phyloP scores from a whole-genome alignment of 495 filamentous ascomycete species.

The Aspergillus biplanus region DNA sequence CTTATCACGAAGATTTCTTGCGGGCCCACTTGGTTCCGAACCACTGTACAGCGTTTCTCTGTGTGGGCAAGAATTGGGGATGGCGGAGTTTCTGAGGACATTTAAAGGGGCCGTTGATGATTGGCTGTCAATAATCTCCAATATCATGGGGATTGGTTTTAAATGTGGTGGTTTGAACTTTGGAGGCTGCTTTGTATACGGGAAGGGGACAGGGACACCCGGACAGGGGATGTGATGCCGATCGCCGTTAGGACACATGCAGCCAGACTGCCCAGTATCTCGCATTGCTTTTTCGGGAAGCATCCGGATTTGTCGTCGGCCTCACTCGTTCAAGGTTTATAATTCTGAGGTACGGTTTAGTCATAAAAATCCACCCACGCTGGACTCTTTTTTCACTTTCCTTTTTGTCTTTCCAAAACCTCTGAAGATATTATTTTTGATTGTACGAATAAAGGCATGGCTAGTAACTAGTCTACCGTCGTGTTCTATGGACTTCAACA shows the following conservation, averaged over 20 bases:
- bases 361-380: slow-evolving; percentile 7
- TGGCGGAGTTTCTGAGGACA: not conserved
- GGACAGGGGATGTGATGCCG: no score
- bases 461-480: no score
- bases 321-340: not conserved
- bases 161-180: not conserved
- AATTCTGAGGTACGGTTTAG: slow-evolving; percentile 5
- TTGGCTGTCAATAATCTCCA: not conserved
- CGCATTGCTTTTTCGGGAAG: not conserved
- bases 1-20: slow-evolving; percentile 28
- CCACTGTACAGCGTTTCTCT: slow-evolving; percentile 1
- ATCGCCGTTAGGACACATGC: no score
- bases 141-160: not conserved
- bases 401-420: not conserved
- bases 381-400: not conserved
- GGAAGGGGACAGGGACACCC: no score
- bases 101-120: not conserved
- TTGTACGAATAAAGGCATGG: no score
- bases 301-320: not conserved
- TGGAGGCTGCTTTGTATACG: not conserved
- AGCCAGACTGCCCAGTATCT: no score
- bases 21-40: slow-evolving; percentile 26
- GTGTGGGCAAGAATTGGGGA: not conserved
- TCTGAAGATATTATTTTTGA: no score
- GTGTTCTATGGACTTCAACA: no score